Evolutionary conservation across 2,329 filamentous ascomycete species (phyloP).

Genomic region (Cercospora sesami): DNA sequence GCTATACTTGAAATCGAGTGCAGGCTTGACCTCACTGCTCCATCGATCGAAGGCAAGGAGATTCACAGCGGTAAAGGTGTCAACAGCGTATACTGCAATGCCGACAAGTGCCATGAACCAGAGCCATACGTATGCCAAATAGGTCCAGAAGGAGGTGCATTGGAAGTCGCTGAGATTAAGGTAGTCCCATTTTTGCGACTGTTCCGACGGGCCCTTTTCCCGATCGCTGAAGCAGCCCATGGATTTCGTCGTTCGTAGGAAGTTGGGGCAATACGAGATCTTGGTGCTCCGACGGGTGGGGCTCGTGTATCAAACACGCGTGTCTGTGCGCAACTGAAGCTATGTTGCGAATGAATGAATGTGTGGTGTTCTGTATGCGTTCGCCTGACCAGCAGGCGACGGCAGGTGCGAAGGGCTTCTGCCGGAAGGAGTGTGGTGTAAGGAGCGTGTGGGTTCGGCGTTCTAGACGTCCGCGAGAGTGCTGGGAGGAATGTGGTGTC

Average conservation of each 20-base stretch:
- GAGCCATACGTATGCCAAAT: constrained; percentile 80
- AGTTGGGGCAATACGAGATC: constrained; percentile 1
- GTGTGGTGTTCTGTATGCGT: not conserved
- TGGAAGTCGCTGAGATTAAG: constrained; percentile 79
- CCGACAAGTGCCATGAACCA: constrained; percentile 78
- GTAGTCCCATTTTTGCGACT: constrained; percentile 76
- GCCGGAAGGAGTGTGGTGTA: constrained; percentile 13
- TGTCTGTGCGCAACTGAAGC: not conserved
- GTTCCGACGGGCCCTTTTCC: constrained; percentile 43
- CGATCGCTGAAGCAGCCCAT: constrained; percentile 42
- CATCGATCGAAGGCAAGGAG: constrained; percentile 85
- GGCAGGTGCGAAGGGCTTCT: constrained; percentile 2
- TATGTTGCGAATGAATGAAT: constrained; percentile 8
- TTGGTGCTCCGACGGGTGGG: constrained; percentile 23
- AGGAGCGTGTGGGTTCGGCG: constrained; percentile 16
- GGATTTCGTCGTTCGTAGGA: constrained; percentile 10
- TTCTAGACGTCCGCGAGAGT: constrained; percentile 13
- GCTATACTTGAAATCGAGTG: constrained; percentile 72
- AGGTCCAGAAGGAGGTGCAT: constrained; percentile 72
- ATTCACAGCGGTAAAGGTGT: constrained; percentile 91
- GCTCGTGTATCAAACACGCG: not conserved
- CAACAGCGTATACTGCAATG: constrained; percentile 80
- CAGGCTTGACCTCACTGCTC: constrained; percentile 79
- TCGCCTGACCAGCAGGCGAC: constrained; percentile 28
- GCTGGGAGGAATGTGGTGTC: constrained; percentile 22